A percentile compares a stretch with the other conserved stretches of the same genome.
Evolutionary conservation across 2,329 filamentous ascomycete genomes (phyloP).

Genomic region (Grosmannia clavigera): DNA sequence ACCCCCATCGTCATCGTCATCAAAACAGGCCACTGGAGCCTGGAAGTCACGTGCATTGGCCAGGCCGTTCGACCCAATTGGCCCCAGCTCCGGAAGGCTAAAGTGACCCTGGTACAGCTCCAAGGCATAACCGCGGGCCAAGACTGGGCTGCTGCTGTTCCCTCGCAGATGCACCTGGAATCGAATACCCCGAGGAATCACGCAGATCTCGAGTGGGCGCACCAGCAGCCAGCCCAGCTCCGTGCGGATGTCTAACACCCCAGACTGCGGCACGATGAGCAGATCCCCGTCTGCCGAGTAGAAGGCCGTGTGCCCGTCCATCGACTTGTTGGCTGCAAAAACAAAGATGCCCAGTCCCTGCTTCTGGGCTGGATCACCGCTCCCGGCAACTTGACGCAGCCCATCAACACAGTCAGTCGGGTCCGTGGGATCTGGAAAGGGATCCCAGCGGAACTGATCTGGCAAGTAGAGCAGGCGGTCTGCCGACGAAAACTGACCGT

Average conservation of each 20-base stretch:
- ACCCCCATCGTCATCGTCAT: slow-evolving; percentile 23
- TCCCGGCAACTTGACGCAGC: slow-evolving; percentile 61
- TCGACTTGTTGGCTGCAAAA: slow-evolving; percentile 56
- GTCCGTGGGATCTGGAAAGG: slow-evolving; percentile 49
- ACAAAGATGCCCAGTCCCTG: slow-evolving; percentile 68
- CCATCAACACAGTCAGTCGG: slow-evolving; percentile 37
- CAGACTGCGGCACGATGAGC: slow-evolving; percentile 38
- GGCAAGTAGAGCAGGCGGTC: slow-evolving; percentile 58
- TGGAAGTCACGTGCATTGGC: slow-evolving; percentile 56
- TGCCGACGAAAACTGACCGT: neutral
- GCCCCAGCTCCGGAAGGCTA: slow-evolving; percentile 53
- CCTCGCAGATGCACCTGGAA: slow-evolving; percentile 41
- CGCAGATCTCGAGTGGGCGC: slow-evolving; percentile 52
- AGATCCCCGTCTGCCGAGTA: slow-evolving; percentile 30
- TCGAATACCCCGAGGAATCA: slow-evolving; percentile 55
- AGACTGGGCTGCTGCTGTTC: neutral
- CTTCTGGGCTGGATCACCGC: slow-evolving; percentile 70
- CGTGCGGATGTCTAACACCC: slow-evolving; percentile 53
- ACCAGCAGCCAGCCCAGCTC: slow-evolving; percentile 46
- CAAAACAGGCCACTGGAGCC: slow-evolving; percentile 45
- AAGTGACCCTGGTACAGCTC: slow-evolving; percentile 55
- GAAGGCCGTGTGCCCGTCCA: too few relatives aligned
- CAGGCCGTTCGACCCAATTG: slow-evolving; percentile 52
- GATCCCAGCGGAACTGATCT: slow-evolving; percentile 72
- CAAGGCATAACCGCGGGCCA: slow-evolving; percentile 44